Evolutionary conservation across 148 eudicot species (phyloP), one percentile per base, ranked within the genome.

Genomic region (Salicornia ramosissima): DNA sequence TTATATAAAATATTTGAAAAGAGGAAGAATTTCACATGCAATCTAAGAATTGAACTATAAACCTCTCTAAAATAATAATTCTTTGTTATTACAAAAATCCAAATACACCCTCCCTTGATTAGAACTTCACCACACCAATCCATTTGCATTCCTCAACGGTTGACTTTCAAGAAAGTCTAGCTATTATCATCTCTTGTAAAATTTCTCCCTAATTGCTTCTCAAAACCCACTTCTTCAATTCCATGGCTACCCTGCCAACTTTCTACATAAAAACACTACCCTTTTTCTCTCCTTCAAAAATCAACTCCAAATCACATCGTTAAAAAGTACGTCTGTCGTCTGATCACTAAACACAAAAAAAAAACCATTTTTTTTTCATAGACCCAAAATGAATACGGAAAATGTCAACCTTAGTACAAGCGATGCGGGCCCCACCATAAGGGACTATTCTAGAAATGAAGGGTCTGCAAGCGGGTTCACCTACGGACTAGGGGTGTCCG

Each of bases 401-500:
- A 28, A 28, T 51, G 15, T 15, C 21, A 57, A 11, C 26, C 53
- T 45, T 3, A 67, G 28, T 22, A 66, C 54, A 50, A 53, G 46
- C 25, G 28, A 22, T 47, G 21, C 55, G 22, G 56, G n/a, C 24
- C 16, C 51, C 42, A 54, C 28, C 1, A 64, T 19, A 2, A 11
- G 26, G 16, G 72, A 89, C 39, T 74, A 86, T 53, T 57, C 84
- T 0, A 86, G 83, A 7, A 26, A 13, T 52, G 39, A 43, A 24
- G 45, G 73, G 12, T 64, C 76, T 72, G 72, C 79, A 10, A 84
- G 94, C 40, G 92, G 96, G 4, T 88, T 90, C 67, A 83, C 87
- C 24, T 93, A 93, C 59, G 98, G 96, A 28, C 80, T 93, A 36
- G 96, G 96, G 0, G 78, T 93, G 9, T 90, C 96, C 1, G 71